A percentile compares a stretch with the other conserved stretches of the same genome.
Conservation (phyloP, 345 rosid species). For the Eucalyptus sideroxylon region DNA sequence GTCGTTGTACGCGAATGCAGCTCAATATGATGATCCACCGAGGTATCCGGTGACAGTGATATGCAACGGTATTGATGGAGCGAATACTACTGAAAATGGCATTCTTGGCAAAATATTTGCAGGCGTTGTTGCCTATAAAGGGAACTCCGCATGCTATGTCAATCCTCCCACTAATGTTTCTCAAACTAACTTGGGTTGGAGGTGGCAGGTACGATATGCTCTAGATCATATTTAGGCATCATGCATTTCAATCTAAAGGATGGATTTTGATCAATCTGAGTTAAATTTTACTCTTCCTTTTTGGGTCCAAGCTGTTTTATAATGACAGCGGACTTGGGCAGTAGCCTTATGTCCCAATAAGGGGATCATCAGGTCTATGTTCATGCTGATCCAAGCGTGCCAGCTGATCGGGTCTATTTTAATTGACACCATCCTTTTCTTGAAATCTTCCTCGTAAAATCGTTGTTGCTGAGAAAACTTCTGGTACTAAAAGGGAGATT, state of each 20-base stretch:
- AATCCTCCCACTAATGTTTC: not conserved
- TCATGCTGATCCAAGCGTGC: not conserved
- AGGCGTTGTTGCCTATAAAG: constrained; percentile 3
- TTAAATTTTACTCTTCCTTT: not conserved
- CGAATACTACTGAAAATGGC: not conserved
- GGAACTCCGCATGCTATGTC: constrained; percentile 2
- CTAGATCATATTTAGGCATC: not conserved
- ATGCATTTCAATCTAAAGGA: not conserved
- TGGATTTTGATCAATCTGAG: not conserved
- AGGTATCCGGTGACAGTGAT: constrained; percentile 4
- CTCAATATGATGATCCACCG: constrained; percentile 30
- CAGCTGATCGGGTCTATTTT: not conserved
- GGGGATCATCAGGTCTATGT: too few species aligned
- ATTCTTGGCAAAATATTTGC: constrained; percentile 14
- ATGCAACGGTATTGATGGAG: constrained; percentile 20
- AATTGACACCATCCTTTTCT: not conserved
- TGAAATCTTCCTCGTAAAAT: not conserved
- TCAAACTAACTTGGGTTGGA: constrained; percentile 6
- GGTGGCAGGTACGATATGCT: constrained; percentile 26
- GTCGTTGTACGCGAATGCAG: constrained; percentile 3
- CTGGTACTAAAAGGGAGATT: not conserved
- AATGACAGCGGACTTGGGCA: too few species aligned
- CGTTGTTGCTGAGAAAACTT: not conserved
- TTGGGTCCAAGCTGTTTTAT: not conserved
- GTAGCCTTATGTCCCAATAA: too few species aligned